phyloP scores from a whole-genome alignment of 768 basidiomycete species.

The Thelephora aurantiotincta region DNA sequence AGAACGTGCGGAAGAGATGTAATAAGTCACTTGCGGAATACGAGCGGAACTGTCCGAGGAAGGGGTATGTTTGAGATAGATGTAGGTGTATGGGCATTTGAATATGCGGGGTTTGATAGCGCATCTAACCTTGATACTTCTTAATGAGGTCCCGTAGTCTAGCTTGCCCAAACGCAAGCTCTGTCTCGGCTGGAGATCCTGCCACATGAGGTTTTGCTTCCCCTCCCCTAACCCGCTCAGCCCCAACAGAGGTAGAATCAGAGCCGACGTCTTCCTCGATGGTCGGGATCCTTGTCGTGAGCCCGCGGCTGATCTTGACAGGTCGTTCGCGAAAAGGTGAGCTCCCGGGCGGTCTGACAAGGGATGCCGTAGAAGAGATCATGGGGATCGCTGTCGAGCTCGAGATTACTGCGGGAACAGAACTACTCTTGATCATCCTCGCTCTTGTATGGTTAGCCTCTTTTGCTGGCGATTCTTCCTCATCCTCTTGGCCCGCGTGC shows the following conservation, averaged over 20 bases:
- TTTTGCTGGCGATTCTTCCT: not conserved
- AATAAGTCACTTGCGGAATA: not conserved
- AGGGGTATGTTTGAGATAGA: not conserved
- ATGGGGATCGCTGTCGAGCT: constrained; percentile 62
- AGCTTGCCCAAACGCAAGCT: constrained; percentile 66
- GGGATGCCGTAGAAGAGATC: constrained; percentile 63
- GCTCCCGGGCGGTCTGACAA: constrained; percentile 25
- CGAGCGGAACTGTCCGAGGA: not conserved
- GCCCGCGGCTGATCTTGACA: not conserved
- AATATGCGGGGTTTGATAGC: not conserved
- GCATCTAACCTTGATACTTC: constrained; percentile 46
- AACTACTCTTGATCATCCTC: constrained; percentile 42
- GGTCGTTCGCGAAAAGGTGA: not conserved
- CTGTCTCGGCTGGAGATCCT: constrained; percentile 16
- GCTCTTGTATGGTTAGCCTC: constrained; percentile 8
- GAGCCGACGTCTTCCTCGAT: not conserved
- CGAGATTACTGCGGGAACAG: constrained; percentile 54
- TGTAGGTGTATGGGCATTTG: not conserved
- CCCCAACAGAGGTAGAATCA: not conserved
- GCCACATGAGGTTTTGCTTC: not conserved
- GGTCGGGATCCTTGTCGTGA: not conserved
- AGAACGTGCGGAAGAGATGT: not conserved
- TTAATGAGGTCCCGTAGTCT: constrained; percentile 65
- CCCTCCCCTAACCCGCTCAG: constrained; percentile 1
- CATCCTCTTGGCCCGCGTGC: not conserved